phyloP scores from a whole-genome alignment of 352 stramenopile genomes.

The Phytophthora ramorum region DNA sequence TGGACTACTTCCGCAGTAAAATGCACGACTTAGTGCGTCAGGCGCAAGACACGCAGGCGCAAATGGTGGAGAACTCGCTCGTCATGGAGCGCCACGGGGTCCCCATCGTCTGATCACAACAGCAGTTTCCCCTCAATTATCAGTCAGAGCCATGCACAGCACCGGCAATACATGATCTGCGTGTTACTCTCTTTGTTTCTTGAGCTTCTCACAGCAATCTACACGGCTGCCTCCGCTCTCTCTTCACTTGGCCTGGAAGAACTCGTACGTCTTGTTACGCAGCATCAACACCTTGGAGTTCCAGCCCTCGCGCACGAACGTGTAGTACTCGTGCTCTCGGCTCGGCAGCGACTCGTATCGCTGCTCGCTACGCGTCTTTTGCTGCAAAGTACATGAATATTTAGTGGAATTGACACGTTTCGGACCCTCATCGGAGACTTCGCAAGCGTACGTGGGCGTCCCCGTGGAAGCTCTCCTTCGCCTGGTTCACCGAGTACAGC shows the following conservation, averaged over 20 bases:
- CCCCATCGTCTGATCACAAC: conserved; percentile 33
- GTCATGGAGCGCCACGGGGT: conserved; percentile 58
- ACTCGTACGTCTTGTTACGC: conserved; percentile 60
- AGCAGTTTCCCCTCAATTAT: background rate
- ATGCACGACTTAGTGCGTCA: conserved; percentile 77
- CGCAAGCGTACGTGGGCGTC: conserved; percentile 28
- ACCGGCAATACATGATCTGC: conserved; percentile 22
- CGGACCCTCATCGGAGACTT: background rate
- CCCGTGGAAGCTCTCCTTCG: conserved; percentile 66
- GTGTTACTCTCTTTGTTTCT: conserved; percentile 24
- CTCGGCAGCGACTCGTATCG: conserved; percentile 72
- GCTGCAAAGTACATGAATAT: conserved; percentile 17
- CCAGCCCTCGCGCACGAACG: conserved; percentile 70
- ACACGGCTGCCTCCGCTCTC: background rate
- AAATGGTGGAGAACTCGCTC: conserved; percentile 67
- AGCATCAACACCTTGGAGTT: conserved; percentile 74
- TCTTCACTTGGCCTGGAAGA: conserved; percentile 55
- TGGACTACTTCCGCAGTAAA: conserved; percentile 66
- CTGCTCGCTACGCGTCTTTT: conserved; percentile 40
- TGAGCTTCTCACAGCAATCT: conserved; percentile 6
- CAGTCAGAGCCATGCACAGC: conserved; percentile 7
- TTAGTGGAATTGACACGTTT: conserved; percentile 1
- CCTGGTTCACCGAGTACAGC: conserved; percentile 65
- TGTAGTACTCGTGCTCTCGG: conserved; percentile 87
- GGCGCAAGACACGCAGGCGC: conserved; percentile 72